Percentiles rank a stretch among this genome's conserved stretches.
phyloP scores from a whole-genome alignment of 2,329 filamentous ascomycete species.

The Hortaea sp. region DNA sequence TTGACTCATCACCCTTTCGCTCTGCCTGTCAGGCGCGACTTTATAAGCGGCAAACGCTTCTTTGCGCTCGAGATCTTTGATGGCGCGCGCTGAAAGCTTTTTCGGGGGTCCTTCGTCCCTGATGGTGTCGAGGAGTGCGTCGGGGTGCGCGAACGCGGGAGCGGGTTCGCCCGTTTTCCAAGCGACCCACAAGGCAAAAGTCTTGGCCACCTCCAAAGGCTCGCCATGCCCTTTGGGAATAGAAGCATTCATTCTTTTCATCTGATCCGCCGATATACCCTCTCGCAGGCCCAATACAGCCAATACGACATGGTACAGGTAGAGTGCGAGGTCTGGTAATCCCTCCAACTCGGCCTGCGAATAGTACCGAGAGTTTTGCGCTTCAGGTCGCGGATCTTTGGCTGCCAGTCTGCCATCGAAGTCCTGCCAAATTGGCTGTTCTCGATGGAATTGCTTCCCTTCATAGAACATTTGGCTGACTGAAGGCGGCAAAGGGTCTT shows the following conservation, averaged over 20 bases:
- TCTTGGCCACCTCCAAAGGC: constrained; percentile 48
- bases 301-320: constrained; percentile 53
- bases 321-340: constrained; percentile 48
- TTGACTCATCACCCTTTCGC: constrained; percentile 28
- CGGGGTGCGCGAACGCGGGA: constrained; percentile 52
- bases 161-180: constrained; percentile 57
- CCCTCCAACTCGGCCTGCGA: constrained; percentile 53
- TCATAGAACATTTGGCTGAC: constrained; percentile 46
- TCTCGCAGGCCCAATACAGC: constrained; percentile 52
- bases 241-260: constrained; percentile 50
- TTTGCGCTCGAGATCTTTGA: constrained; percentile 48
- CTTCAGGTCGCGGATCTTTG: constrained; percentile 38
- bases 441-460: constrained; percentile 47
- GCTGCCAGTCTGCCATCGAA: constrained; percentile 43
- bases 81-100: constrained; percentile 45
- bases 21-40: constrained; percentile 36
- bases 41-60: constrained; percentile 34
- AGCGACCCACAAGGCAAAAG: constrained; percentile 55
- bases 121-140: constrained; percentile 43
- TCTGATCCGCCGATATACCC: constrained; percentile 47
- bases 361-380: constrained; percentile 49
- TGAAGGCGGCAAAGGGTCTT: constrained; percentile 51
- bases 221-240: constrained; percentile 55
- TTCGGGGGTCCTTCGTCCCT: constrained; percentile 40
- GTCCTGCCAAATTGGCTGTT: constrained; percentile 49